A percentile compares a stretch with the other conserved stretches of the same genome.
Conservation (phyloP, 441 rosid species). For the Croton laevigatus region DNA sequence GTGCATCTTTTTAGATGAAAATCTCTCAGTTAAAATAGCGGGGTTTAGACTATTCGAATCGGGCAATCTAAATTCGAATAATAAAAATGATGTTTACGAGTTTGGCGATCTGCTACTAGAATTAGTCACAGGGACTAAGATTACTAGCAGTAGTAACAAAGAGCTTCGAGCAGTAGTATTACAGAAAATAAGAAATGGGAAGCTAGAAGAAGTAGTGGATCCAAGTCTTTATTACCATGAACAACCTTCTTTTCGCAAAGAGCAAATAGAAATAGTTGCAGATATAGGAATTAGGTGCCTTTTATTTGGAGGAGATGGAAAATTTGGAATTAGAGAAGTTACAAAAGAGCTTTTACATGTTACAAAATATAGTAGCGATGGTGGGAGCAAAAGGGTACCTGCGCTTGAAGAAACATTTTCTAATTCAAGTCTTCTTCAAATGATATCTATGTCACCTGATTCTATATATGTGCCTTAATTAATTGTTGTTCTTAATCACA, state of each 20-base stretch:
- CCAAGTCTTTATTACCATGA: constrained; percentile 63
- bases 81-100: constrained; percentile 47
- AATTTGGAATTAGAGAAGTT: constrained; percentile 64
- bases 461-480: constrained; percentile 41
- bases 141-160: constrained; percentile 5
- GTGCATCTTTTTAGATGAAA: constrained; percentile 57
- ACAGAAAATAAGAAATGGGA: constrained; percentile 52
- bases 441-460: constrained; percentile 90
- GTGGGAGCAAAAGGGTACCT: constrained; percentile 48
- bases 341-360: constrained; percentile 65
- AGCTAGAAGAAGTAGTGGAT: constrained; percentile 69
- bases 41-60: constrained; percentile 55
- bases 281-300: constrained; percentile 74
- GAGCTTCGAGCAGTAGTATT: constrained; percentile 43
- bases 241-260: constrained; percentile 42
- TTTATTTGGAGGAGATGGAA: constrained; percentile 71
- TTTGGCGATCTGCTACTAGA: constrained; percentile 66
- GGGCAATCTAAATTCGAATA: constrained; percentile 9
- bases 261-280: constrained; percentile 65
- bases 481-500: background rate
- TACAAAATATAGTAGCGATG: constrained; percentile 44
- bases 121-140: constrained; percentile 56
- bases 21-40: constrained; percentile 52
- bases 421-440: constrained; percentile 82
- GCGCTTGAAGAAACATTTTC: constrained; percentile 80